Conservation (phyloP, 768 basidiomycete species). For the Clitopilus passeckerianus region DNA sequence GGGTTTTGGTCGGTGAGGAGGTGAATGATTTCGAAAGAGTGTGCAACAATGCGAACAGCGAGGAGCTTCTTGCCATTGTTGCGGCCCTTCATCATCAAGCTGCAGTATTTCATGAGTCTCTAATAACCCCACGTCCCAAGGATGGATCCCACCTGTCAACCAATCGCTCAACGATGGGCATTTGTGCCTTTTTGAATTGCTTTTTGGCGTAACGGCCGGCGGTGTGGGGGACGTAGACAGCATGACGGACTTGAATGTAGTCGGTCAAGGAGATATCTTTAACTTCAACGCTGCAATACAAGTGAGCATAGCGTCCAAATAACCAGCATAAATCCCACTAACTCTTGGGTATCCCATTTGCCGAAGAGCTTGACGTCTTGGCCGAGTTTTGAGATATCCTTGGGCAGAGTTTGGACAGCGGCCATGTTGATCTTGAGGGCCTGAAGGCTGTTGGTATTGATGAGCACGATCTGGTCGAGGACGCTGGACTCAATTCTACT, state of each 20-base stretch:
- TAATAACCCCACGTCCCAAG: neutral
- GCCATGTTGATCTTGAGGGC: slow-evolving; percentile 50
- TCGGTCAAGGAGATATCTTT: slow-evolving; percentile 99
- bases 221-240: slow-evolving; percentile 97
- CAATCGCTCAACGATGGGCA: slow-evolving; percentile 99
- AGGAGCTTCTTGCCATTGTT: slow-evolving; percentile 99
- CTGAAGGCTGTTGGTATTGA: slow-evolving; percentile 17
- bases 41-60: slow-evolving; percentile 97
- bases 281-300: slow-evolving; percentile 76
- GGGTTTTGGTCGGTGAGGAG: slow-evolving; percentile 99
- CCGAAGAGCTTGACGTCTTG: slow-evolving; percentile 95
- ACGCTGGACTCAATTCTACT: slow-evolving; percentile 20
- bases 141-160: slow-evolving; percentile 66
- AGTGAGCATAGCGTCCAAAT: neutral
- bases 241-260: slow-evolving; percentile 98
- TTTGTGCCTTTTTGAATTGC: slow-evolving; percentile 99
- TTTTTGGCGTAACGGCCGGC: slow-evolving; percentile 99
- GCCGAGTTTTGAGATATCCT: slow-evolving; percentile 75
- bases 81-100: slow-evolving; percentile 99
- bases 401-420: slow-evolving; percentile 67
- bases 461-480: slow-evolving; percentile 24
- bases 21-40: slow-evolving; percentile 99
- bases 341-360: slow-evolving; percentile 99
- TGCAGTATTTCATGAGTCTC: slow-evolving; percentile 20
- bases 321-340: slow-evolving; percentile 25